Base-by-base conservation (phyloP, 306 rosid species). In the Alnus glutinosa region DNA sequence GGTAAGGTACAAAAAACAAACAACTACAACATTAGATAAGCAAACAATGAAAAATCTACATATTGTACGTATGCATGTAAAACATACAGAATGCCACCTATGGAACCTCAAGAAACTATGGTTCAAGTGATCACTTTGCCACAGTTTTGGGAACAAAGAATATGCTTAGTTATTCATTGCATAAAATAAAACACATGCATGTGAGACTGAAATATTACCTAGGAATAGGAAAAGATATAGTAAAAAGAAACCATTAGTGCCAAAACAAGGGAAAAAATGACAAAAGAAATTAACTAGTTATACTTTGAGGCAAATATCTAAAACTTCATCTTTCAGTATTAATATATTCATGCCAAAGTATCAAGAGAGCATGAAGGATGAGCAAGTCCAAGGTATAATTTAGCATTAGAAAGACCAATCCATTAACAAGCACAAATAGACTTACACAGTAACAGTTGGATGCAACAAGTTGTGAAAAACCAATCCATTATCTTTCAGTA, bases 401-500 rank as follows among this genome's bases (percentile, higher is more conserved):
- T 77, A 52, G 15, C 28, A 23, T 23, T 23, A 23, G 28, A 23
- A 23, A 23, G 28, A 23, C 28, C 28, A 23, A 23, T 23, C 28
- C 28, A 23, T 23, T 23, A 23, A 57, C 28, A 34, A 73, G 71
- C 46, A 76, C 70, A 62, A 67, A 82, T 67, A 57, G 77, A 81
- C 86, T 83, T 91, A 92, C 98, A n/a, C 78, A 11, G 82, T 79
- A 70, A 36, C 84, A 81, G 88, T 70, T 39, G 85, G 70, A 71
- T 85, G 47, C 74, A 84, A 77, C 80, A 79, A 79, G 72, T 77
- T 80, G 77, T 80, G 93, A 73, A 86, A 83, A 69, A 90, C 83
- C 85, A 95, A 78, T 74, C 86, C 94, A 67, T 91, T 86, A 79
- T 86, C 93, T 85, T 88, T 95, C 86, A 95, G 82, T 80, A 95